Base-by-base conservation (phyloP, 2,329 filamentous ascomycete genomes). In the Emmonsiellopsis sp. region DNA sequence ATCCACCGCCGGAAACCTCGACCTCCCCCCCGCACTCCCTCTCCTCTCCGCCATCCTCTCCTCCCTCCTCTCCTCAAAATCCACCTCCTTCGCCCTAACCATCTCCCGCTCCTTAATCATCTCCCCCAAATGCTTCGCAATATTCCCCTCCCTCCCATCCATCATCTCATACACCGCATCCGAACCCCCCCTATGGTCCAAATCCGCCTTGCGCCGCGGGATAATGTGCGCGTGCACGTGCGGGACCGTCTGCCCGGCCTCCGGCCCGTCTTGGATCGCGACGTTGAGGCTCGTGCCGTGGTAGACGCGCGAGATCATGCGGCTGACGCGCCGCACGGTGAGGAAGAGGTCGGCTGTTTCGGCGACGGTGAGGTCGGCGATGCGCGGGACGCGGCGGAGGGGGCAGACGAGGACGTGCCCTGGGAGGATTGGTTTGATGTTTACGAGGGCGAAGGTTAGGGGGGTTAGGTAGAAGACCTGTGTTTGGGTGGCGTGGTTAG, bases 181-280 rank as follows among this genome's bases (percentile, higher is more conserved):
- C 7, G 76, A 80, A 48, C 81, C 77, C 9, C 80, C 76, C 58
- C 74, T 66, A 68, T 77, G 65, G 52, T 83, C 77, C 40, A 83
- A 64, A 69, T 85, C 82, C 7, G 72, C 79, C 54, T 73, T 74
- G 55, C 74, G 75, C 37, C 91, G 76, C 17, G 91, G 91, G 52
- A 96, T 92, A 48, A 96, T 81, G 73, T 98, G 93, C 31, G 90
- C 87, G 72, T 98, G 93, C 11, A 96, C 83, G 72, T 98, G 93
- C 7, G 88, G 78, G 44, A 98, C 92, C 54, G 89, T 95, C 78
- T 98, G 93, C 0, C 93, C 93, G 1, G 93, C 89, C 55, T 90
- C 88, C 34, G 77, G 74, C 17, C 93, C 93, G 69, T 98, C 93
- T 69, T 98, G 93, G n/a, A 98, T 80, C 0, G 92, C 91, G 49